Conservation (phyloP, 192 early-diverging fungal species). For the Obelidium mucronatum region DNA sequence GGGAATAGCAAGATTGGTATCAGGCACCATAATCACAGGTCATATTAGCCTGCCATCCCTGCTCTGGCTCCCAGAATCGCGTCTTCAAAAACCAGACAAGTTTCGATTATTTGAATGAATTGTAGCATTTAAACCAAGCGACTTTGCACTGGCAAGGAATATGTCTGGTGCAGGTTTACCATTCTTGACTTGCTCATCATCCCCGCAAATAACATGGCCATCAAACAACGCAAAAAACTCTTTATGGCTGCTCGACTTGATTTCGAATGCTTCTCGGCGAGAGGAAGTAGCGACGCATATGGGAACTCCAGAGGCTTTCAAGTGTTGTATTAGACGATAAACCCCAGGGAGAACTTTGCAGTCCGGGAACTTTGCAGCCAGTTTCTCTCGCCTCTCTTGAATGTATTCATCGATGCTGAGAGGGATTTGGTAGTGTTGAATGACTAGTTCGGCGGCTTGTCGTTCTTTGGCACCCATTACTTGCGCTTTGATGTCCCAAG, state of each 20-base stretch:
- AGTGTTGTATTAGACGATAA: constrained; percentile 67
- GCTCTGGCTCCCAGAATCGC: constrained; percentile 81
- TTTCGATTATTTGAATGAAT: constrained; percentile 27
- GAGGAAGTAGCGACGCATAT: constrained; percentile 86
- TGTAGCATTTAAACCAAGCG: constrained; percentile 48
- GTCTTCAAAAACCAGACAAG: constrained; percentile 91
- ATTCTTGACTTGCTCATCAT: constrained; percentile 76
- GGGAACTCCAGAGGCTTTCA: constrained; percentile 77
- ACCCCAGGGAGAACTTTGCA: constrained; percentile 65
- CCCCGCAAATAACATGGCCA: constrained; percentile 80
- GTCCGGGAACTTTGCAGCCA: constrained; percentile 66
- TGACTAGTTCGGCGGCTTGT: constrained; percentile 62
- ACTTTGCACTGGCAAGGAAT: constrained; percentile 77
- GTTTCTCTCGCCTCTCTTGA: constrained; percentile 50
- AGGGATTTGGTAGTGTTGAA: constrained; percentile 70
- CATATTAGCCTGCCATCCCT: constrained; percentile 81
- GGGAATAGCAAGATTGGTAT: constrained; percentile 51
- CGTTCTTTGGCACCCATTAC: constrained; percentile 46
- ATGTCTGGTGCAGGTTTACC: constrained; percentile 95
- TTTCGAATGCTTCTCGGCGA: constrained; percentile 67
- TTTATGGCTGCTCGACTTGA: constrained; percentile 77
- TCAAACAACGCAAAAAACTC: constrained; percentile 83
- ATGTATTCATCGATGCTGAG: constrained; percentile 85
- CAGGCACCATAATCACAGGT: constrained; percentile 88
- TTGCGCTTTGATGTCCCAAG: constrained; percentile 48